Conservation (phyloP, 2,329 filamentous ascomycete genomes). For the Fusarium torulosum region DNA sequence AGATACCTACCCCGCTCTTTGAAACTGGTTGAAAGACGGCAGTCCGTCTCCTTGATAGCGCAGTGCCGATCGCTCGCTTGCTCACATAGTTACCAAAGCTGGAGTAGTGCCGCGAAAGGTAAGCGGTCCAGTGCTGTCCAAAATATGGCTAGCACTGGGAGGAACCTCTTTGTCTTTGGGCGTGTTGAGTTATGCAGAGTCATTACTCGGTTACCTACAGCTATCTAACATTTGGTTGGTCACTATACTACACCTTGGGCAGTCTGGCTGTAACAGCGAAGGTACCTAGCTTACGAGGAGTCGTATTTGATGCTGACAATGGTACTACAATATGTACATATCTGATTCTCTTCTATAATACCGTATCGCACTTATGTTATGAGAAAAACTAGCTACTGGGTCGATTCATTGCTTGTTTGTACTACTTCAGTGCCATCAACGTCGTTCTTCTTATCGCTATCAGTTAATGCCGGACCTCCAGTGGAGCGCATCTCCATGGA, state of each 20-base stretch:
- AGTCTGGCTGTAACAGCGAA: not conserved
- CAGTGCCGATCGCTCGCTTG: conserved; percentile 21
- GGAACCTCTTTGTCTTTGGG: not conserved
- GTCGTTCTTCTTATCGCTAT: conserved; percentile 39
- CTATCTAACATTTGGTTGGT: not conserved
- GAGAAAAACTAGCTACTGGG: too few species aligned
- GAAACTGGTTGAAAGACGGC: not conserved
- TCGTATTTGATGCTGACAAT: not conserved
- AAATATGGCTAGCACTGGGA: not conserved
- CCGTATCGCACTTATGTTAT: not conserved
- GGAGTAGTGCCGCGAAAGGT: not conserved
- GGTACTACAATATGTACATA: too few species aligned
- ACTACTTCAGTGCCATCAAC: conserved; percentile 1
- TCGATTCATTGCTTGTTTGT: too few species aligned
- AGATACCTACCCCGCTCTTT: conserved; percentile 21
- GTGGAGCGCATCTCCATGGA: conserved; percentile 7
- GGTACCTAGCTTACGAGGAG: not conserved
- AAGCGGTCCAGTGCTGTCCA: conserved; percentile 1
- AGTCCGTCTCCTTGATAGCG: not conserved
- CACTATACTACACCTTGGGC: not conserved
- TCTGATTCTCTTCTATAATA: not conserved
- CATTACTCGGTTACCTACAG: not conserved
- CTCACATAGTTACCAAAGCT: conserved; percentile 5
- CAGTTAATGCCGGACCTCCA: conserved; percentile 2
- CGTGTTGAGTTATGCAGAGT: conserved; percentile 17